Evolutionary conservation across 2,329 filamentous ascomycete species (phyloP), one percentile per base, ranked within the genome.

Genomic region (Geosmithia putterillii): DNA sequence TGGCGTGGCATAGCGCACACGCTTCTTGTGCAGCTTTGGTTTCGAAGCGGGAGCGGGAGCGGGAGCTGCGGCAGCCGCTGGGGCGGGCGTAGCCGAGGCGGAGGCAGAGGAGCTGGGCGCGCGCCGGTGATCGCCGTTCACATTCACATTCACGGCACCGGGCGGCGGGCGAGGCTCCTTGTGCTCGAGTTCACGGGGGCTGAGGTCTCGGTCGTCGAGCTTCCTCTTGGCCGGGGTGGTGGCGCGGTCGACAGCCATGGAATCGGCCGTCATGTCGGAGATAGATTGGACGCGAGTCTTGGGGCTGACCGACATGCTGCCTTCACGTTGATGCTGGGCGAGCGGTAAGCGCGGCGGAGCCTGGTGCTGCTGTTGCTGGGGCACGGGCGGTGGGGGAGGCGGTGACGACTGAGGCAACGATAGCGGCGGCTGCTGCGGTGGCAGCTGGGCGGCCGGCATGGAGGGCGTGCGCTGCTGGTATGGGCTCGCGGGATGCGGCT

Each of bases 271-370:
- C 52, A 61, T 57, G 39, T 57, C 58, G 22, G 44, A 22, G 14
- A 43, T 14, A 14, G 22, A 23, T 38, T 38, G 49, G 15, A 81
- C 65, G 48, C 74, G 70, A 32, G 84, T 87, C 63, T 86, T 88
- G 23, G 86, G 86, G 57, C 84, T 90, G 42, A 90, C 77, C 54
- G 83, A 89, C 43, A 83, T 60, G 57, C 81, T 86, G 41, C 74
- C 69, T 47, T 85, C 83, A 53, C 82, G 74, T 44, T 86, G 81
- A 49, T 52, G 61, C 48, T 55, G 46, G 50, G 60, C 17, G 21
- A 20, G 58, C 17, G 57, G 58, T 20, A 55, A 58, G 41, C 62
- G 61, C 25, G 46, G 42, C 38, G 49, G 51, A 12, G 44, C 23
- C 15, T 48, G 46, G 19, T 51, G 47, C 10, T 42, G 37, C 2